A percentile compares a stretch with the other conserved stretches of the same genome.
Evolutionary conservation across 495 filamentous ascomycete species (phyloP).

Genomic region (Aspergillus mulundensis): DNA sequence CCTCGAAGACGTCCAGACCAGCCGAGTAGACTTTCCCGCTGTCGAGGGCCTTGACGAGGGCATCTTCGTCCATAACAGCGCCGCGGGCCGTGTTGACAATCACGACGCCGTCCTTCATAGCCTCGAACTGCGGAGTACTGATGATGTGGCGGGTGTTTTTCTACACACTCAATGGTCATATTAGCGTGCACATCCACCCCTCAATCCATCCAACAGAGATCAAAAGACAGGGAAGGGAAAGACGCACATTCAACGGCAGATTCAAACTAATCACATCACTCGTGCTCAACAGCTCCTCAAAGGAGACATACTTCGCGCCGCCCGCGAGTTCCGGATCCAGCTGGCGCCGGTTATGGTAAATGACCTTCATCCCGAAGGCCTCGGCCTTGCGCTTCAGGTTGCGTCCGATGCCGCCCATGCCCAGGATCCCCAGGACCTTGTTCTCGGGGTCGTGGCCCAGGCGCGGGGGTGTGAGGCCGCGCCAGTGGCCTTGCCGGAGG

Average conservation of each 20-base stretch:
- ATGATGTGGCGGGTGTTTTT: constrained; percentile 65
- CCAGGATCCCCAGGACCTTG: constrained; percentile 68
- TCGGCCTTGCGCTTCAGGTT: constrained; percentile 52
- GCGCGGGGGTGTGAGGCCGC: constrained; percentile 41
- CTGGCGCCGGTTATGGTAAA: constrained; percentile 62
- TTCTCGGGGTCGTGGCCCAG: constrained; percentile 63
- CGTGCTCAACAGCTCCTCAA: constrained; percentile 59
- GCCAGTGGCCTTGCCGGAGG: constrained; percentile 58
- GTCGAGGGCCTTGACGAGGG: constrained; percentile 60
- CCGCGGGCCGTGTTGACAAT: constrained; percentile 71
- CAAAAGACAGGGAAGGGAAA: background rate
- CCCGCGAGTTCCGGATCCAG: constrained; percentile 51
- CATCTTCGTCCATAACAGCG: constrained; percentile 67
- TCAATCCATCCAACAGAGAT: background rate
- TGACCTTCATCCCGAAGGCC: constrained; percentile 62
- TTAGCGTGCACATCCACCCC: background rate
- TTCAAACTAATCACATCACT: constrained; percentile 78
- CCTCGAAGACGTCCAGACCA: constrained; percentile 67
- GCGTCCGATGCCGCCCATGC: constrained; percentile 84
- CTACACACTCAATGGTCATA: too few species aligned
- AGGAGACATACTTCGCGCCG: constrained; percentile 63
- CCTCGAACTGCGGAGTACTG: constrained; percentile 54
- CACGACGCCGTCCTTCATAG: constrained; percentile 68
- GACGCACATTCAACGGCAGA: constrained; percentile 66
- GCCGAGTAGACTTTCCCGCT: constrained; percentile 56